phyloP scores from a whole-genome alignment of 2,329 filamentous ascomycete genomes.

The Ophiostoma fasciatum region DNA sequence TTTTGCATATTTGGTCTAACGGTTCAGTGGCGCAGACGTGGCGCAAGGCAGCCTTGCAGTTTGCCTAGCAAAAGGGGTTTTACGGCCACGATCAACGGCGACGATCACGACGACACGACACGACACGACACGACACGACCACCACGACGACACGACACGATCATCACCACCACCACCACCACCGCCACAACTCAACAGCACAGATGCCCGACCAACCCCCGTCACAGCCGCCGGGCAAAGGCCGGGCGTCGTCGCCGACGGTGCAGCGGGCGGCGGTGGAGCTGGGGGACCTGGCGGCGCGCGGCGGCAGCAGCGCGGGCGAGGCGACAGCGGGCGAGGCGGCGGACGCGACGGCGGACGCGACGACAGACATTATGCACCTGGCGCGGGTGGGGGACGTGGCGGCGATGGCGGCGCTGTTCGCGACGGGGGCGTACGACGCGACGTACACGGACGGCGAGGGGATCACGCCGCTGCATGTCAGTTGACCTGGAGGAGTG shows the following conservation, averaged over 20 bases:
- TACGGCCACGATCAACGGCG: too few relatives aligned
- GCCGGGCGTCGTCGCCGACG: constrained; percentile 35
- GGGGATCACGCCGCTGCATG: constrained; percentile 90
- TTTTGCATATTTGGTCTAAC: too few relatives aligned
- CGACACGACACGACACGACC: too few relatives aligned
- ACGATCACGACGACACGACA: too few relatives aligned
- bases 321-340: constrained; percentile 20
- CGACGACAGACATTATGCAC: constrained; percentile 81
- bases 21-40: too few relatives aligned
- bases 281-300: constrained; percentile 30
- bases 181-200: constrained; percentile 6
- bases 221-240: constrained; percentile 40
- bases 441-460: constrained; percentile 78
- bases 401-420: constrained; percentile 72
- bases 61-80: too few relatives aligned
- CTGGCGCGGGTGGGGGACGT: constrained; percentile 80
- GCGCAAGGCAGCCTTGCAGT: too few relatives aligned
- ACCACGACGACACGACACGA: too few relatives aligned
- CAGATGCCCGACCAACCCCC: constrained; percentile 24
- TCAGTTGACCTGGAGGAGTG: constrained; percentile 22
- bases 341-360: not conserved
- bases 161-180: not conserved
- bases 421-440: constrained; percentile 67
- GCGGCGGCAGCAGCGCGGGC: constrained; percentile 12
- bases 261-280: constrained; percentile 37